phyloP scores from a whole-genome alignment of 2,329 filamentous ascomycete genomes.

The Aureobasidium sp. region DNA sequence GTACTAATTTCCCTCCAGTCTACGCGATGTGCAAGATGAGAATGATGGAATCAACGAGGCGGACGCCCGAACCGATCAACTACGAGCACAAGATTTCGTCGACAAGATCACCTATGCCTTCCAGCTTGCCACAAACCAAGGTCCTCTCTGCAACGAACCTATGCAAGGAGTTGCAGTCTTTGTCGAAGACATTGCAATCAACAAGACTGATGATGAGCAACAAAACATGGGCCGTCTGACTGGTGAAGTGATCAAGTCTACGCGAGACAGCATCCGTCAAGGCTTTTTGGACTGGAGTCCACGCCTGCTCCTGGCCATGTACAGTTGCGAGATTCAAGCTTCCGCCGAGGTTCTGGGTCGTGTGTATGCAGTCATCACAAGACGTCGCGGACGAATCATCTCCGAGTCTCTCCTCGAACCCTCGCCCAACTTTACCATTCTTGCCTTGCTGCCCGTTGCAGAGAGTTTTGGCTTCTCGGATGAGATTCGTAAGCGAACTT shows the following conservation, averaged over 20 bases:
- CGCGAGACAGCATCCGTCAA: constrained; percentile 71
- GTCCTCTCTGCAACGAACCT: constrained; percentile 85
- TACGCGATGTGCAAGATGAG: constrained; percentile 22
- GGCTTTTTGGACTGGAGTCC: constrained; percentile 95
- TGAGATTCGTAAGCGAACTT: constrained; percentile 91
- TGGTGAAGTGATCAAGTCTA: constrained; percentile 84
- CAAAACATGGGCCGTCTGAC: constrained; percentile 70
- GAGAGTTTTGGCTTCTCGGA: constrained; percentile 95
- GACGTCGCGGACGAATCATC: constrained; percentile 79
- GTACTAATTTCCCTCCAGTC: not conserved
- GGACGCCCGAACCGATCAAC: constrained; percentile 45
- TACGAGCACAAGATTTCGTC: constrained; percentile 50
- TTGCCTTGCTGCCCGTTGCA: constrained; percentile 77
- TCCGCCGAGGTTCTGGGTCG: constrained; percentile 88
- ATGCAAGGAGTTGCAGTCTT: constrained; percentile 89
- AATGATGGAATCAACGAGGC: constrained; percentile 18
- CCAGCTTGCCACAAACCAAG: constrained; percentile 81
- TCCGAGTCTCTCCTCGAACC: constrained; percentile 90
- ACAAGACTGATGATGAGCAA: constrained; percentile 41
- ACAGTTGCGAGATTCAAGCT: constrained; percentile 94
- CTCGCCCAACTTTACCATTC: constrained; percentile 92
- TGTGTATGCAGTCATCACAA: constrained; percentile 96
- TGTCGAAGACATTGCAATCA: constrained; percentile 66
- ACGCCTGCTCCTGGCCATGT: constrained; percentile 93
- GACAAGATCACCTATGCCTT: constrained; percentile 93